phyloP scores from a whole-genome alignment of 2,329 filamentous ascomycete species.

The Penicillium sp. region DNA sequence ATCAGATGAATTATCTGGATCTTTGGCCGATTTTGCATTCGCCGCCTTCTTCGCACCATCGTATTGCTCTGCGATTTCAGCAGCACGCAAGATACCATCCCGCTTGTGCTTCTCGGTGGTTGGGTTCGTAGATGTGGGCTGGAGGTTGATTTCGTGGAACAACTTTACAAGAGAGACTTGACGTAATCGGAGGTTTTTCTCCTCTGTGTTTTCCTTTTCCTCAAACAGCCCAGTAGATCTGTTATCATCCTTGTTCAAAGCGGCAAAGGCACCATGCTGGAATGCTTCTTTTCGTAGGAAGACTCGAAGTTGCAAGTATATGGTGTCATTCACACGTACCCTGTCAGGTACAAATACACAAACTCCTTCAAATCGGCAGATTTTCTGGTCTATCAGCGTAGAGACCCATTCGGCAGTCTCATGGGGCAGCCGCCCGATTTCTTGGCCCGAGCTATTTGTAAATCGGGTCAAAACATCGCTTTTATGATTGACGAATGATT shows the following conservation, averaged over 20 bases:
- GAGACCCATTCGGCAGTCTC: conserved; percentile 92
- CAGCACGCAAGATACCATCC: conserved; percentile 82
- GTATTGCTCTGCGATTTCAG: conserved; percentile 78
- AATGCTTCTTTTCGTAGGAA: conserved; percentile 77
- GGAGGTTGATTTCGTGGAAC: conserved; percentile 83
- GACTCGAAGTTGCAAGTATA: conserved; percentile 85
- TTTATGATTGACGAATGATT: conserved; percentile 57
- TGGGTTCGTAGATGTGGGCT: conserved; percentile 73
- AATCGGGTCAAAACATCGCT: conserved; percentile 90
- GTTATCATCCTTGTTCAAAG: conserved; percentile 60
- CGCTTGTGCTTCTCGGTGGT: conserved; percentile 75
- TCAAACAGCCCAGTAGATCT: conserved; percentile 75
- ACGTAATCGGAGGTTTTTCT: conserved; percentile 77
- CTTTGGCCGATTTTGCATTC: conserved; percentile 34
- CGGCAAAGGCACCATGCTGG: conserved; percentile 57
- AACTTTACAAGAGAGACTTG: conserved; percentile 87
- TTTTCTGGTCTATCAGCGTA: conserved; percentile 82
- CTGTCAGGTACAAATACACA: conserved; percentile 88
- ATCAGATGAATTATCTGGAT: conserved; percentile 50
- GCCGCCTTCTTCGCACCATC: conserved; percentile 60
- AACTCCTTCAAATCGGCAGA: conserved; percentile 82
- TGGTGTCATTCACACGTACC: conserved; percentile 84
- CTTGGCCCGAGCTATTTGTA: conserved; percentile 73
- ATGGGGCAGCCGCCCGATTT: conserved; percentile 83
- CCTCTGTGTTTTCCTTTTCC: conserved; percentile 80